Evolutionary conservation across 306 rosid species (phyloP), one percentile per base, ranked within the genome.

Genomic region (Elaeagnus macrophylla): DNA sequence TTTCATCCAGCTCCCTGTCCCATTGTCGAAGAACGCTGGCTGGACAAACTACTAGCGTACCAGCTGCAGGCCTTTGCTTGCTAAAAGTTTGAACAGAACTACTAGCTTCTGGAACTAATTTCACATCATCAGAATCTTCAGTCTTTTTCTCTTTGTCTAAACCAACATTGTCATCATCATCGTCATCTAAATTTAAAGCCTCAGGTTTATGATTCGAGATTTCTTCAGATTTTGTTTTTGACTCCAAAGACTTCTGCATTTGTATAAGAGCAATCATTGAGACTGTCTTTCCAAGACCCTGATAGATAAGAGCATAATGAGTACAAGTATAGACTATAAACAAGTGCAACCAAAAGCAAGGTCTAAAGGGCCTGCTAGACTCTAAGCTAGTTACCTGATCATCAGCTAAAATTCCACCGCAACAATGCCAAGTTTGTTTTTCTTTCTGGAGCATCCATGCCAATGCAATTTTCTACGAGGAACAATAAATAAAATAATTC

Each of bases 211-310:
- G 71, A 68, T 68, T 75, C 69, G 47, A 20, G 32, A 56, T 53
- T 53, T 84, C 86, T 66, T 79, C 80, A 39, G 83, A 40, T 73
- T 80, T 84, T 51, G 79, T 72, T 70, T 84, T 75, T 61, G 81
- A 62, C 63, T 91, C 78, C 73, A 77, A 65, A 48, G 47, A 53
- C 74, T 62, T 84, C 77, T 84, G 95, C 89, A 77, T 77, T 72
- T 72, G 96, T 67, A 91, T 82, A 70, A 91, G 96, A 25, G 99
- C 79, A 66, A 87, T 91, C 83, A 81, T 91, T 1, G 99, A 91
- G 61, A 91, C 55, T 36, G 99, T 91, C 84, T 91, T 91, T 37
- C 99, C 99, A 80, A 91, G 99, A 51, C 99, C 99, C 99, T 91
- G 81, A 68, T 51, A 72, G 67, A 75, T 56, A 72, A 67, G 56